Percentiles rank a stretch among this genome's conserved stretches.
phyloP scores from a whole-genome alignment of 148 eudicot species.

The Fagopyrum tataricum region DNA sequence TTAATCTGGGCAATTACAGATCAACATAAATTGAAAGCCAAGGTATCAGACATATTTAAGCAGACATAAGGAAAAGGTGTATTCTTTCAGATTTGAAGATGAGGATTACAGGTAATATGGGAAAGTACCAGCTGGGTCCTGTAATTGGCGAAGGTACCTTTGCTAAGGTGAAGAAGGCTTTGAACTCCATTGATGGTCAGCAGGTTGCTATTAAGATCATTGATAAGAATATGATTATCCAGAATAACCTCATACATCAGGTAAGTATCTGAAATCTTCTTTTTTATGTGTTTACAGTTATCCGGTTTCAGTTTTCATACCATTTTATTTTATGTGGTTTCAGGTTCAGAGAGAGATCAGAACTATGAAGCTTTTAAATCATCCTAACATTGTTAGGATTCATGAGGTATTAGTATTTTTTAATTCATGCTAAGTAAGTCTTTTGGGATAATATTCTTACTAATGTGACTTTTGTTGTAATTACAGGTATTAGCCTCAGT shows the following conservation, averaged over 20 bases:
- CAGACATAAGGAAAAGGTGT: background rate
- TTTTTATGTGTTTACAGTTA: background rate
- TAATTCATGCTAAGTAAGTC: background rate
- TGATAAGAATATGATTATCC: slow-evolving; percentile 36
- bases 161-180: slow-evolving; percentile 46
- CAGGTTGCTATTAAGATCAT: slow-evolving; percentile 53
- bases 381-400: slow-evolving; percentile 50
- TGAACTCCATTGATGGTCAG: slow-evolving; percentile 25
- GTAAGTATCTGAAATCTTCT: slow-evolving; percentile 17
- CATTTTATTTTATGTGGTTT: background rate
- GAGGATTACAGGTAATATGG: slow-evolving; percentile 29
- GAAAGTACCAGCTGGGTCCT: slow-evolving; percentile 41
- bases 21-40: background rate
- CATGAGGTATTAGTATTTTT: slow-evolving; percentile 25
- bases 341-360: slow-evolving; percentile 49
- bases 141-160: slow-evolving; percentile 50
- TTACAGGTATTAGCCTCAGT: slow-evolving; percentile 46
- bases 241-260: slow-evolving; percentile 43
- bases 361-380: slow-evolving; percentile 46
- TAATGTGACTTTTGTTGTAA: too few relatives aligned
- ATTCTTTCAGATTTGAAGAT: slow-evolving; percentile 13
- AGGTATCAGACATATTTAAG: background rate
- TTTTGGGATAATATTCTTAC: background rate
- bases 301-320: background rate
- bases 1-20: background rate